These are phyloP conservation scores for Phaeodactylum tricornutum DNA, from an alignment of 108 stramenopile species.

Conservation along the genomic window DNA sequence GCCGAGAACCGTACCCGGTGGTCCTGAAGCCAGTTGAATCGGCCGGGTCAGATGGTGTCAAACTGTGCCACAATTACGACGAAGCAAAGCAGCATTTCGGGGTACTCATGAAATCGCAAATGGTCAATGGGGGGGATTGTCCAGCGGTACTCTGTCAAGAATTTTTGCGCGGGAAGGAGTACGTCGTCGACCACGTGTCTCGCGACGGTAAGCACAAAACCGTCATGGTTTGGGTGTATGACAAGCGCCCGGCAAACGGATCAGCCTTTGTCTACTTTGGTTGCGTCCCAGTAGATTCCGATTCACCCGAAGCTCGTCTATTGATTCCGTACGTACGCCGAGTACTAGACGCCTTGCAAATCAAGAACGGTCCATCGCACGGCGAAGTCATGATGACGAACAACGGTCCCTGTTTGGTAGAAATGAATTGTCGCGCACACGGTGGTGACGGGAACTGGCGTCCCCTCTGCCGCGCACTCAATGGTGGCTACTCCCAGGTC, in stretches of 20 bases:
- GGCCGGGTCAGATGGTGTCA: conserved; percentile 93
- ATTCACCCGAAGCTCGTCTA: conserved; percentile 59
- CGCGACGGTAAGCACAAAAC: conserved; percentile 87
- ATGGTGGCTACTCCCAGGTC: conserved; percentile 82
- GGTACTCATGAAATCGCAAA: conserved; percentile 73
- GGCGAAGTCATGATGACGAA: conserved; percentile 70
- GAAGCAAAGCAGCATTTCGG: conserved; percentile 87
- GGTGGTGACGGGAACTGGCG: conserved; percentile 93
- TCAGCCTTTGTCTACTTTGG: conserved; percentile 78
- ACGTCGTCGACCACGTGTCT: conserved; percentile 85
- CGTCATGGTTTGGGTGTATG: conserved; percentile 89
- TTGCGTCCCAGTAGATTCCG: conserved; percentile 58
- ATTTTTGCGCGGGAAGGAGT: conserved; percentile 84
- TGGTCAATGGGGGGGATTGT: conserved; percentile 83
- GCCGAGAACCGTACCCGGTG: conserved; percentile 63
- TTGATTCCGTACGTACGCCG: conserved; percentile 69
- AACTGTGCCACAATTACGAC: conserved; percentile 77
- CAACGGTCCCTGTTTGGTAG: conserved; percentile 83
- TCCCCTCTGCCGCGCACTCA: conserved; percentile 58
- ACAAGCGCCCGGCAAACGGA: conserved; percentile 84
- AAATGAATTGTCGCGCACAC: conserved; percentile 73
- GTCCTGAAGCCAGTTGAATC: conserved; percentile 89
- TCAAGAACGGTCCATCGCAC: conserved; percentile 55
- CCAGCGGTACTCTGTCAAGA: conserved; percentile 86
- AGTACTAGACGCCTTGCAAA: conserved; percentile 68